Base-by-base conservation (phyloP, 1,284 basidiomycete genomes). In the Mycena citricolor region DNA sequence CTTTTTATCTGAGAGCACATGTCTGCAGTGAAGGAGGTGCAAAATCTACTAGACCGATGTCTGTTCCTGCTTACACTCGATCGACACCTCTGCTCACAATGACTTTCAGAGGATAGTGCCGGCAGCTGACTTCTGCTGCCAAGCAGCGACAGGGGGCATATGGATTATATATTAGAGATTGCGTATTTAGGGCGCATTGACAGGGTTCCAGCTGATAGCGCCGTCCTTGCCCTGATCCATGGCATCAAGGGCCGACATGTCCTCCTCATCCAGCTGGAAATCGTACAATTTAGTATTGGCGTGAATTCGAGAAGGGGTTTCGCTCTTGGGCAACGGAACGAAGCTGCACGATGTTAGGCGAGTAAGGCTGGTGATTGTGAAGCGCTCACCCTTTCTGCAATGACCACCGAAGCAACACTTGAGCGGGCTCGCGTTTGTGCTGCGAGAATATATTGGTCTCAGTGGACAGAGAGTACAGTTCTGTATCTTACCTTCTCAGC, bases 361-460 rank as follows among this genome's bases (percentile, higher is more conserved):
- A n/a, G n/a, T n/a, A n/a, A n/a, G n/a, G n/a, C n/a, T n/a, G n/a
- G n/a, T n/a, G n/a, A n/a, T n/a, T n/a, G n/a, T n/a, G n/a, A n/a
- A n/a, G n/a, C 8, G 25, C 78, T 48, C 54, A 88, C 82, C 86
- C 86, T 59, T 80, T 81, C 61, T 93, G 90, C 33, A 93, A 65
- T 35, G 84, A 89, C 90, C 90, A 93, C 11, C 90, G 76, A 47
- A 93, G 66, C 22, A 93, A 71, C 36, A 94, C 73, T 57, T 92
- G 90, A 2, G 85, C 82, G 11, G 79, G 74, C 42, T 81, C 76
- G 31, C 74, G 70, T 14, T 57, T 59, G 51, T 78, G 59, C 79
- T 83, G 40, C n/a, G n/a, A n/a, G n/a, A 25, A 23, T 7, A 39
- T n/a, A n/a, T n/a, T n/a, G 17, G 29, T 39, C 14, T 17, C 11